Evolutionary conservation across 2,329 filamentous ascomycete species (phyloP).

Genomic region (Cercospora sojina): DNA sequence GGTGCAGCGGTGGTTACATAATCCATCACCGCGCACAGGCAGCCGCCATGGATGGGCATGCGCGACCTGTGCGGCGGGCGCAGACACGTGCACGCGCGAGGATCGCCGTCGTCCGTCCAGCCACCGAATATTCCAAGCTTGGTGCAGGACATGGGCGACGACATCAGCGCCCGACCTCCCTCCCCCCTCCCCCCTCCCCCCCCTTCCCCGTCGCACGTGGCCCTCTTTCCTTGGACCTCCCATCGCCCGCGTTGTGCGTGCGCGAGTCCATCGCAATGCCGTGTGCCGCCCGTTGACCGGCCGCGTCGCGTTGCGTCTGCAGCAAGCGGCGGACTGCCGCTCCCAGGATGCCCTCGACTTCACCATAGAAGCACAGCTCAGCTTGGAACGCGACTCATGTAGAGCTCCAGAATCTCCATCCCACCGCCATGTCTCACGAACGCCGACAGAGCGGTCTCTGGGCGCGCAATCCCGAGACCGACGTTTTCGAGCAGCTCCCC

Average conservation of each 20-base stretch:
- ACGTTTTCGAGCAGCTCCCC: conserved; percentile 29
- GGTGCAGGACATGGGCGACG: neutral
- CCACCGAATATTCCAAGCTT: neutral
- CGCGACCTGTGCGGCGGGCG: neutral
- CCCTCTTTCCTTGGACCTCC: neutral
- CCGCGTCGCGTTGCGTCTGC: neutral
- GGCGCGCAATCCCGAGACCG: conserved; percentile 27
- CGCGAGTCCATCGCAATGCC: neutral
- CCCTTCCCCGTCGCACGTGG: too few relatives aligned
- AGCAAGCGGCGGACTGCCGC: neutral
- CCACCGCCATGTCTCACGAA: conserved; percentile 23
- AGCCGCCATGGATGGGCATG: neutral
- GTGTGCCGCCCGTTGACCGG: neutral
- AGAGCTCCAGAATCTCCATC: neutral
- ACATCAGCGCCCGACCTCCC: neutral
- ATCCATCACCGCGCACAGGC: neutral
- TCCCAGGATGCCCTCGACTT: neutral
- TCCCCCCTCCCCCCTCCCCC: neutral
- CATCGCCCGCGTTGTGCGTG: neutral
- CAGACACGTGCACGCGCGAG: neutral
- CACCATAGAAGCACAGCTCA: neutral
- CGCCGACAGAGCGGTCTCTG: conserved; percentile 36
- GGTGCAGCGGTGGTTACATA: neutral
- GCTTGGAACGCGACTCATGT: neutral
- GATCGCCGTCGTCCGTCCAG: neutral